Evolutionary conservation across 257 asterid species (phyloP).

Genomic region (Plantago ovata): DNA sequence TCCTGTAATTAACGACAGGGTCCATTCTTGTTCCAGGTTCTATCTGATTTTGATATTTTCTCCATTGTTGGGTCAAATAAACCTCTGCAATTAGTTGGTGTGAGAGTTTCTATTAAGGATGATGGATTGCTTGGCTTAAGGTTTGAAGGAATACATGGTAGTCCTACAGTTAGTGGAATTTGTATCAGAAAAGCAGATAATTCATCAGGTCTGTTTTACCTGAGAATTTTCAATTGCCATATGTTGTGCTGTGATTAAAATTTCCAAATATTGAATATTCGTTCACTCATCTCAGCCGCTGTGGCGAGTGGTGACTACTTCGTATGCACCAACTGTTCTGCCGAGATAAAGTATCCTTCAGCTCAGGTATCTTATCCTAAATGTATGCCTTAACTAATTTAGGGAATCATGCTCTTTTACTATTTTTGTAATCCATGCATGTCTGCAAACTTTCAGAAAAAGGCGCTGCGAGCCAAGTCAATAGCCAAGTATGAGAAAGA

Average conservation of each 20-base stretch:
- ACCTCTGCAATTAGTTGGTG: slow-evolving; percentile 76
- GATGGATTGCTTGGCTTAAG: slow-evolving; percentile 53
- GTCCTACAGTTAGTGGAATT: slow-evolving; percentile 87
- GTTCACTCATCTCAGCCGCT: slow-evolving; percentile 41
- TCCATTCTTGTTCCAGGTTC: slow-evolving; percentile 49
- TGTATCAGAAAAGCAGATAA: slow-evolving; percentile 61
- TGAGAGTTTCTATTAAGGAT: slow-evolving; percentile 62
- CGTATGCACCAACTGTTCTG: slow-evolving; percentile 65
- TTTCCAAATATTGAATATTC: slow-evolving; percentile 7
- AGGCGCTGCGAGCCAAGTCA: slow-evolving; percentile 40
- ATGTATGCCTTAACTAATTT: neutral
- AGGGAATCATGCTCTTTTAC: neutral
- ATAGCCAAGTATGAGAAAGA: slow-evolving; percentile 73
- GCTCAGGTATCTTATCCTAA: slow-evolving; percentile 52
- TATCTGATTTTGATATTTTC: slow-evolving; percentile 84
- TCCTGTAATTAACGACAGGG: slow-evolving; percentile 17
- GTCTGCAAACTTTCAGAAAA: slow-evolving; percentile 49
- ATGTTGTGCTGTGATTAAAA: neutral
- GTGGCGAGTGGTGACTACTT: slow-evolving; percentile 35
- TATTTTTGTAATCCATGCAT: slow-evolving; percentile 16
- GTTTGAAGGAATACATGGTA: slow-evolving; percentile 79
- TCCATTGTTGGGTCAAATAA: slow-evolving; percentile 86
- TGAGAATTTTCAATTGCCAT: neutral
- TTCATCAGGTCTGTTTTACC: slow-evolving; percentile 39
- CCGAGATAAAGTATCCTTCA: slow-evolving; percentile 61